Evolutionary conservation across 148 eudicot species (phyloP), one percentile per base, ranked within the genome.

Genomic region (Rheum nobile): DNA sequence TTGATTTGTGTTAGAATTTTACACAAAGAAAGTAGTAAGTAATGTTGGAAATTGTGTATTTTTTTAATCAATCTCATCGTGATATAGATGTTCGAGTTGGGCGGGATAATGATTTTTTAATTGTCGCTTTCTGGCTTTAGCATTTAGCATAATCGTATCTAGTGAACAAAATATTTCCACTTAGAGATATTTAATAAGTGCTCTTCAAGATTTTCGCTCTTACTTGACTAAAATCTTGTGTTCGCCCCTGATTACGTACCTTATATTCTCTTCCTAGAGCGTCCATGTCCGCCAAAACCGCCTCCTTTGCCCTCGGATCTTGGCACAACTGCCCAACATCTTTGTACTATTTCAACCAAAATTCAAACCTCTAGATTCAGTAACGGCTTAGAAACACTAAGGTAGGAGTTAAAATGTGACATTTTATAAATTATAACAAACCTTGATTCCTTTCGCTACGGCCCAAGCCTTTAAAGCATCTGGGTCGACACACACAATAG

Each of bases 201-300:
- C 13, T 5, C 1, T 31, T 10, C 65, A 24, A n/a, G n/a, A n/a
- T n/a, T n/a, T n/a, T n/a, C n/a, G n/a, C n/a, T n/a, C n/a, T n/a
- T n/a, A n/a, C n/a, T 1, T 55, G 65, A 26, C 10, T 38, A 9
- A 42, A n/a, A n/a, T n/a, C n/a, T 42, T 13, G 16, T 10, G 12
- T 24, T 26, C 4, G 26, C n/a, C n/a, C n/a, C n/a, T n/a, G n/a
- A n/a, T 67, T 13, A 57, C 71, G 6, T 82, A 93, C 98, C 88
- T 86, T 86, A 65, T 92, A 92, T 77, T 91, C 86, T 72, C 88
- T 88, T 75, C 92, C 98, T 61, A 82, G 61, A 21, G 82, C 86
- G 68, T 91, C 95, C 97, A 93, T 86, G 61, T 93, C 97, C 55
- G 91, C 87, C 71, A 89, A 82, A 79, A 93, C 95, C 65, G 89